Conservation (phyloP, 108 stramenopile genomes). For the Poteriospumella lacustris region DNA sequence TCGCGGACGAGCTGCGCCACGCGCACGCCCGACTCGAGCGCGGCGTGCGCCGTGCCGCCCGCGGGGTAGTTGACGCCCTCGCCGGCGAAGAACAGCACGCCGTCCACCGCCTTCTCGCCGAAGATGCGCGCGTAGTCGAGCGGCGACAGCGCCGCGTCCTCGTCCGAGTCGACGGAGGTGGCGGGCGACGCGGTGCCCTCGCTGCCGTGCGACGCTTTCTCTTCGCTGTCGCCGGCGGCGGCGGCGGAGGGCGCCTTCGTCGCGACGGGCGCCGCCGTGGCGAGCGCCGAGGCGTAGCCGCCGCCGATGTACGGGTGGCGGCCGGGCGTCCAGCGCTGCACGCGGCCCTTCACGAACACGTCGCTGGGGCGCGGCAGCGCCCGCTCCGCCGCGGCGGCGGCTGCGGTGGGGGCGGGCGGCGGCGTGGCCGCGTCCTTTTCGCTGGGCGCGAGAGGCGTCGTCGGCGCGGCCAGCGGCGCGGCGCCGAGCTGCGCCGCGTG, state of each 20-base stretch:
- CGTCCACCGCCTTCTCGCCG: no score
- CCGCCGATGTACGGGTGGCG: conserved; percentile 8
- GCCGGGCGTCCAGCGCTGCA: neutral
- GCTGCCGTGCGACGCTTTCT: no score
- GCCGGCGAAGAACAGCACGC: neutral
- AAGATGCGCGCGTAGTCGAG: no score
- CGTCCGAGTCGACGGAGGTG: no score
- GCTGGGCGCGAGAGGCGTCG: no score
- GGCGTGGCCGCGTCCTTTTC: neutral
- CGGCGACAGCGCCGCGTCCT: no score
- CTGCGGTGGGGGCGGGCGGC: neutral
- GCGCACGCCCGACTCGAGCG: neutral
- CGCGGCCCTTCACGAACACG: neutral
- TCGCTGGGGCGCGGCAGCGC: neutral
- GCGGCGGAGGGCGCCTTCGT: no score
- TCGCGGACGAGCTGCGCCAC: neutral
- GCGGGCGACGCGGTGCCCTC: no score
- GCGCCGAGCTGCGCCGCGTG: neutral
- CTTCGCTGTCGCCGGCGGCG: no score
- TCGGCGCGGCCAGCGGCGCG: no score
- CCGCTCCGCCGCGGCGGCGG: no score
- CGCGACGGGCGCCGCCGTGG: no score
- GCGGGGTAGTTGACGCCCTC: neutral
- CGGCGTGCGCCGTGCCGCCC: neutral
- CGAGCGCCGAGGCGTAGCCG: neutral